phyloP scores from a whole-genome alignment of 192 early-diverging fungal genomes.

The Coemansia sp. region DNA sequence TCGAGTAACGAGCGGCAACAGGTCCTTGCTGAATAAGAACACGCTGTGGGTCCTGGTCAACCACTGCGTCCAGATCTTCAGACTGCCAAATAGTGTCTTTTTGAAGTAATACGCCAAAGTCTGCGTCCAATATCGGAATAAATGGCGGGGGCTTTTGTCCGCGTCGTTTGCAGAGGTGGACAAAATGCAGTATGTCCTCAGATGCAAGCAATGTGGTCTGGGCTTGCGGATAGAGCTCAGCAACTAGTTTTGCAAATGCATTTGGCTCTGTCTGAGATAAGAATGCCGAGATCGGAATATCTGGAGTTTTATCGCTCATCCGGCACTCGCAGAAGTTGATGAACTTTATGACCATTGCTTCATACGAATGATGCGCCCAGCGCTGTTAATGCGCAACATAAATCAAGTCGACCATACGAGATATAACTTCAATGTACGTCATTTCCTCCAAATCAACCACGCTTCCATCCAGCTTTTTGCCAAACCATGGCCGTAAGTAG shows the following conservation, averaged over 20 bases:
- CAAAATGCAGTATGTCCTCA: conserved; percentile 43
- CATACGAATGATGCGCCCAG: conserved; percentile 80
- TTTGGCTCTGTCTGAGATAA: conserved; percentile 26
- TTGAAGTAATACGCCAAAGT: conserved; percentile 84
- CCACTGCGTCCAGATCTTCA: conserved; percentile 79
- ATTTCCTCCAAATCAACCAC: conserved; percentile 84
- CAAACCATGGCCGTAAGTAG: conserved; percentile 94
- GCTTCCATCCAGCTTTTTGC: conserved; percentile 69
- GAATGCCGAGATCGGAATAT: neutral
- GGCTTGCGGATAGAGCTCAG: conserved; percentile 8
- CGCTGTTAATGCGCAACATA: conserved; percentile 67
- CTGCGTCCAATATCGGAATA: conserved; percentile 81
- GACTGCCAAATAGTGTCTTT: conserved; percentile 90
- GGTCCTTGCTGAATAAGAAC: conserved; percentile 89
- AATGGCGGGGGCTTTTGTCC: conserved; percentile 89
- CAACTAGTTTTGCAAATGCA: conserved; percentile 18
- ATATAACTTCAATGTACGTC: conserved; percentile 85
- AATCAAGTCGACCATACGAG: conserved; percentile 77
- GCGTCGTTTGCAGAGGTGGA: conserved; percentile 49
- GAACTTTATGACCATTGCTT: conserved; percentile 63
- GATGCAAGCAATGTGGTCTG: conserved; percentile 19
- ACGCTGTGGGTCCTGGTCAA: conserved; percentile 80
- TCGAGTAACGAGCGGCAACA: conserved; percentile 72
- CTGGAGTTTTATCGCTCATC: neutral
- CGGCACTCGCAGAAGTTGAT: conserved; percentile 19